These are phyloP conservation scores for Colletotrichum godetiae DNA, from an alignment of 2,329 filamentous ascomycete genomes.

Conservation along the genomic window DNA sequence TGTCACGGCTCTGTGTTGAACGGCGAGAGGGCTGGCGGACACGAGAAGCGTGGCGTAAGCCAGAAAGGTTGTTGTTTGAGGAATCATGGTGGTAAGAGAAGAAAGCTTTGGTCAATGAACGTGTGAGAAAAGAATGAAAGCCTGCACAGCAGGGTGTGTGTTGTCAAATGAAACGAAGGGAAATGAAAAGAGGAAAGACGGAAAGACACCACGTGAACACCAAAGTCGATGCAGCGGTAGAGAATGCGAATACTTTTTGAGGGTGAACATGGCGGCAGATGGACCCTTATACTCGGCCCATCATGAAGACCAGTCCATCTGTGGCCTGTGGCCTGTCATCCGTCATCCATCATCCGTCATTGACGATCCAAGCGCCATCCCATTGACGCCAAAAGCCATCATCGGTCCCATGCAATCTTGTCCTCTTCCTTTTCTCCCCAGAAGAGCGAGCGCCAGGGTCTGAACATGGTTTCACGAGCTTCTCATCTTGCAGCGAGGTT, in stretches of 20 bases:
- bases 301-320: neutral
- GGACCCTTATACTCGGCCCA: slow-evolving; percentile 27
- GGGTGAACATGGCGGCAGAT: neutral
- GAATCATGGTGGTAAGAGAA: slow-evolving; percentile 36
- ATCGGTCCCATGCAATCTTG: neutral
- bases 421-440: neutral
- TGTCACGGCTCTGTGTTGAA: slow-evolving; percentile 49
- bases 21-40: slow-evolving; percentile 41
- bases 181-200: slow-evolving; percentile 35
- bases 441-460: slow-evolving; percentile 19
- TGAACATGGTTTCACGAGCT: slow-evolving; percentile 34
- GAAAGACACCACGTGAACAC: slow-evolving; percentile 36
- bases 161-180: slow-evolving; percentile 32
- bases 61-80: slow-evolving; percentile 40
- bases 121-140: slow-evolving; percentile 32
- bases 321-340: neutral
- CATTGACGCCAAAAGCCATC: slow-evolving; percentile 1
- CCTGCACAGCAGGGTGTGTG: slow-evolving; percentile 46
- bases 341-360: slow-evolving; percentile 10
- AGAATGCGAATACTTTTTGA: neutral
- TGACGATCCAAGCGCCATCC: slow-evolving; percentile 28
- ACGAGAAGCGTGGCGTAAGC: slow-evolving; percentile 41
- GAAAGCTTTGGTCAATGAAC: neutral
- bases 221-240: slow-evolving; percentile 10
- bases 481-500: slow-evolving; percentile 19